Base-by-base conservation (phyloP, 441 rosid species). In the Populus hybrid region DNA sequence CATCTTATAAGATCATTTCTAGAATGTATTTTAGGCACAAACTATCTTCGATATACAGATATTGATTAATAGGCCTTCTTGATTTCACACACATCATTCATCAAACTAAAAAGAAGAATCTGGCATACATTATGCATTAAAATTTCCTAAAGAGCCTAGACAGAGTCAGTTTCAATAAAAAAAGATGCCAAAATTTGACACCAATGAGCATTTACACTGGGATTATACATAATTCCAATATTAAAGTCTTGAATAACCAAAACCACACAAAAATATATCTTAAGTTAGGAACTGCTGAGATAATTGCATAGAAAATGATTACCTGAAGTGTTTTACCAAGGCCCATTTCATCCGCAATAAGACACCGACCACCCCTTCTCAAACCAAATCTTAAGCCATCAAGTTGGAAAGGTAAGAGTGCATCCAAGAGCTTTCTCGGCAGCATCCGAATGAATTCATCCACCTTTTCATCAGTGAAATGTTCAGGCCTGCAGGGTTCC, bases 331-430 rank as follows among this genome's bases (percentile, higher is more conserved):
- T 92, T 85, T 95, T 95, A 9, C 99, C 99, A 81, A 95, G 97
- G 67, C 98, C 97, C 99, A 95, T 95, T 88, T 95, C 99, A 88
- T 95, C 99, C 35, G 99, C 98, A 83, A 93, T 93, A 42, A 95
- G 92, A 85, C 98, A 95, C 78, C 92, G 90, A 8, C 98, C 99
- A 66, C 99, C 98, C 81, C 99, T 88, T 83, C 72, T 87, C 80
- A 95, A 71, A 34, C 94, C 98, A 84, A 89, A 95, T 76, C 85
- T 89, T 77, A 95, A 73, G 70, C 99, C 99, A 80, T 92, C 96
- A 66, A 87, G 86, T 79, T 95, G 99, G 81, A 95, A 95, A 75
- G 99, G 98, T 83, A 93, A 83, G 76, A 95, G 94, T 3, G 83
- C 74, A 70, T 88, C 87, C 80, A 87, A 78, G 74, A 95, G 69